Percentiles rank a stretch among this genome's conserved stretches.
Evolutionary conservation across 2,329 filamentous ascomycete genomes (phyloP).

Genomic region (Ophiostoma angusticollis): DNA sequence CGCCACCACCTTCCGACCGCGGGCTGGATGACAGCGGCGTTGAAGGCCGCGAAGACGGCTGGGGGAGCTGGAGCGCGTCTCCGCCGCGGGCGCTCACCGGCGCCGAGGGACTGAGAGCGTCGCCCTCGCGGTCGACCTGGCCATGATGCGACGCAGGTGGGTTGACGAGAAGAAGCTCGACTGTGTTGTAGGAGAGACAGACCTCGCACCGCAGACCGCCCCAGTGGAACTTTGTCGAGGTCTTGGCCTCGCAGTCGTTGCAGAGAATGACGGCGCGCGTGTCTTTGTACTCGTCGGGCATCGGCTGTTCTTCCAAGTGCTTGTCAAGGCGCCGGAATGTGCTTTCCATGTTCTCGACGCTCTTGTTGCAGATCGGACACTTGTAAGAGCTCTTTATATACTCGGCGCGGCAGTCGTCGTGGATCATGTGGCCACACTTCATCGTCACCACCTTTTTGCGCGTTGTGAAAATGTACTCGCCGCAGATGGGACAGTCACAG

Average conservation of each 20-base stretch:
- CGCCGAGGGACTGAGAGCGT: no score
- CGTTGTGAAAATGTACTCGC: slow-evolving; percentile 92
- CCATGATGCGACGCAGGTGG: slow-evolving; percentile 28
- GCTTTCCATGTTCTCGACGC: slow-evolving; percentile 92
- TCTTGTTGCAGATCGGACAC: slow-evolving; percentile 93
- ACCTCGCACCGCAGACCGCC: slow-evolving; percentile 78
- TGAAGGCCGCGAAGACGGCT: not conserved
- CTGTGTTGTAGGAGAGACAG: slow-evolving; percentile 58
- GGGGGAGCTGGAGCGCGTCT: not conserved
- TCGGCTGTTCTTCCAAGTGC: slow-evolving; percentile 77
- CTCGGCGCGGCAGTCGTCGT: slow-evolving; percentile 75
- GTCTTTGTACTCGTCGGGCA: slow-evolving; percentile 72
- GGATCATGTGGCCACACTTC: slow-evolving; percentile 91
- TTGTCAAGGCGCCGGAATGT: slow-evolving; percentile 86
- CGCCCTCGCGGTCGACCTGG: no score
- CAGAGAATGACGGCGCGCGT: slow-evolving; percentile 77
- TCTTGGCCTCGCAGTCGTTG: slow-evolving; percentile 87
- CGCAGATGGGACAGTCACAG: slow-evolving; percentile 92
- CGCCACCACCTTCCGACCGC: slow-evolving; percentile 2
- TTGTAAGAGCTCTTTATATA: slow-evolving; percentile 87
- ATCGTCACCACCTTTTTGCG: slow-evolving; percentile 83
- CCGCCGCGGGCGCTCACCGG: no score
- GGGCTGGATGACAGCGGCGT: not conserved
- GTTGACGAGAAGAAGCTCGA: slow-evolving; percentile 43
- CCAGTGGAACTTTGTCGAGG: slow-evolving; percentile 84